Percentiles rank a stretch among this genome's conserved stretches.
These are phyloP conservation scores for Piromyces sp. DNA, from an alignment of 192 early-diverging fungal species.

Conservation along the genomic window DNA sequence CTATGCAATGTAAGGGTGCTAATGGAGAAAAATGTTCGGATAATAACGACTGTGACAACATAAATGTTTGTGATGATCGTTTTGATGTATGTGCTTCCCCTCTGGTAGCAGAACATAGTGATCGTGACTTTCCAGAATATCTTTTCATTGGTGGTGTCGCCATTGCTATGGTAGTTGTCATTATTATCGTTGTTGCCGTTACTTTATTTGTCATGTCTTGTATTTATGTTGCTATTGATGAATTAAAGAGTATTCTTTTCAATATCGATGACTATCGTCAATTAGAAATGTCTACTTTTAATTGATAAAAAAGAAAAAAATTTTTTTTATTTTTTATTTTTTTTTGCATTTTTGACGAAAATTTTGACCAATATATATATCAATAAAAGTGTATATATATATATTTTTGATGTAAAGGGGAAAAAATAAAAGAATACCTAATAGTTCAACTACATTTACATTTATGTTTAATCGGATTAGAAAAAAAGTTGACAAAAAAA, in stretches of 20 bases:
- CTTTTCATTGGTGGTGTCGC: background rate
- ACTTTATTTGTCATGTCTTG: background rate
- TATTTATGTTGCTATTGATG: background rate
- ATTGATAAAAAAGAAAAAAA: too few species aligned
- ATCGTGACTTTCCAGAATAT: background rate
- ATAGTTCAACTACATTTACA: too few species aligned
- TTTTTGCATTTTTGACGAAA: too few species aligned
- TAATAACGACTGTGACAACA: background rate
- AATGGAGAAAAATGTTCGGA: background rate
- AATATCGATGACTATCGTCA: background rate
- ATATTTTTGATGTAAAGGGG: too few species aligned
- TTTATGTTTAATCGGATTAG: too few species aligned
- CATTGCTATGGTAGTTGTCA: background rate
- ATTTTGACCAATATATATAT: too few species aligned
- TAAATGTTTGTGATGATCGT: background rate
- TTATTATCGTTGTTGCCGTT: background rate
- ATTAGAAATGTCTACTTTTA: too few species aligned
- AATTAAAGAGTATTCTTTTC: background rate
- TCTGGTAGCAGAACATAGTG: background rate
- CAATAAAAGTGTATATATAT: too few species aligned
- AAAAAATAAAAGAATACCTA: too few species aligned
- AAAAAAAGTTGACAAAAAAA: too few species aligned
- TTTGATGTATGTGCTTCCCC: background rate
- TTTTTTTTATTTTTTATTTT: too few species aligned
- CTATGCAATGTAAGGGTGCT: background rate